A percentile compares a stretch with the other conserved stretches of the same genome.
Evolutionary conservation across 768 basidiomycete genomes (phyloP).

Genomic region (Kwoniella dendrophila): DNA sequence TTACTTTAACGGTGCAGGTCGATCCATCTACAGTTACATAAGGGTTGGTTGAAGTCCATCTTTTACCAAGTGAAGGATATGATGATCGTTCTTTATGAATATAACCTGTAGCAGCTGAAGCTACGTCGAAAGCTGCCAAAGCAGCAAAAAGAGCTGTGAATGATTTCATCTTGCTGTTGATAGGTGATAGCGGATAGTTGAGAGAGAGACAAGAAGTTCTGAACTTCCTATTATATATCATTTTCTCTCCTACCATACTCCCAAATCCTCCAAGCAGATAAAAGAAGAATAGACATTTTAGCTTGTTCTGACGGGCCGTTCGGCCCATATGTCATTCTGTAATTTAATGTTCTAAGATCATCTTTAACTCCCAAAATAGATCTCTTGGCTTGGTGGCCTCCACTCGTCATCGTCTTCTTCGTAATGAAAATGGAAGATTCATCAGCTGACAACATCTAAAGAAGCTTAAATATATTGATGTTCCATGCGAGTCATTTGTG

Average conservation of each 20-base stretch:
- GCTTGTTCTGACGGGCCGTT: conserved; percentile 2
- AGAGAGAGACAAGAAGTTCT: too few species aligned
- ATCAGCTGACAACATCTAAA: background rate
- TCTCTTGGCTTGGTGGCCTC: background rate
- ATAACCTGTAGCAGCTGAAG: conserved; percentile 16
- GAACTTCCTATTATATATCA: background rate
- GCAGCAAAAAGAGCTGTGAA: background rate
- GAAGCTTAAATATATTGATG: background rate
- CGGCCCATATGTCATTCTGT: background rate
- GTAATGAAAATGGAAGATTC: too few species aligned
- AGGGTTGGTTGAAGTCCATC: conserved; percentile 27
- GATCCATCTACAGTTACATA: conserved; percentile 30
- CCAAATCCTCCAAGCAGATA: background rate
- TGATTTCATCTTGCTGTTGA: conserved; percentile 8
- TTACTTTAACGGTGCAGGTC: conserved; percentile 30
- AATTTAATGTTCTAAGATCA: background rate
- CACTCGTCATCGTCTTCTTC: too few species aligned
- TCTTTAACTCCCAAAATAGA: conserved; percentile 2
- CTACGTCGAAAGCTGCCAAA: conserved; percentile 8
- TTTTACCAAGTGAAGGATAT: background rate
- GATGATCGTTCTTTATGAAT: conserved; percentile 13
- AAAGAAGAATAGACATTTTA: too few species aligned
- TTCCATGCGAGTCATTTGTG: background rate
- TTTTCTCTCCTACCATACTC: background rate
- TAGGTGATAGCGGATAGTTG: too few species aligned